Evolutionary conservation across 1,284 basidiomycete genomes (phyloP), one percentile per base, ranked within the genome.

Genomic region (Rhodotorula mucilaginosa): DNA sequence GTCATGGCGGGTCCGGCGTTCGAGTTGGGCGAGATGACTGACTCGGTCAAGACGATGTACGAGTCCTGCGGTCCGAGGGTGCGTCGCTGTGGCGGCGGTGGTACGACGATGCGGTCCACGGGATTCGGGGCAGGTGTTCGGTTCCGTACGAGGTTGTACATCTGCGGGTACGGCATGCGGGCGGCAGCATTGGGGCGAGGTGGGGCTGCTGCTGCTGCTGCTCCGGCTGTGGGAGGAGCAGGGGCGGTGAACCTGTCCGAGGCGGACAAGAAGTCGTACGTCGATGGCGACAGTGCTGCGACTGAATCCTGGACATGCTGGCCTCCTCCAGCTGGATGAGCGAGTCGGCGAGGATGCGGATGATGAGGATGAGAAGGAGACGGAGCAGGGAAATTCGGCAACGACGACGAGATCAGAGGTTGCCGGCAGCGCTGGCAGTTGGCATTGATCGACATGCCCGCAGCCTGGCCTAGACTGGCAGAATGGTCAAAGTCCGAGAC

Each of bases 281-380:
- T 88, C 31, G 90, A 90, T 23, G 90, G 91, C 2, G 91, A 87
- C 67, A 96, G 84, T 79, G 91, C 89, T 58, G 90, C 85, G 34
- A 96, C 84, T 23, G 92, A 92, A 19, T 88, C 88, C 83, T 96
- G 93, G 77, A 93, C n/a, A 26, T n/a, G 52, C 23, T 86, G 86
- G 39, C 39, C 61, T 16, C 18, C 46, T 1, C 26, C 18, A 29
- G 56, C 29, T 58, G 56, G 56, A 2, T 12, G 46, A 26, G 8
- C 31, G 26, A 29, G 31, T 7, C 46, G n/a, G 34, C 44, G 60
- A 51, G 7, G 13, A 31, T 26, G 15, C 29, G 26, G 29, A 31
- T 29, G 56, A 31, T 6, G 56, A 39, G n/a, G 52, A 56, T 12
- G 52, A 31, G 54, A 31, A n/a, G 59, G 58, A 51, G 48, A 49